A percentile compares a stretch with the other conserved stretches of the same genome.
Evolutionary conservation across 176 grass and related monocot genomes (phyloP).

Genomic region (Stipa capillata): DNA sequence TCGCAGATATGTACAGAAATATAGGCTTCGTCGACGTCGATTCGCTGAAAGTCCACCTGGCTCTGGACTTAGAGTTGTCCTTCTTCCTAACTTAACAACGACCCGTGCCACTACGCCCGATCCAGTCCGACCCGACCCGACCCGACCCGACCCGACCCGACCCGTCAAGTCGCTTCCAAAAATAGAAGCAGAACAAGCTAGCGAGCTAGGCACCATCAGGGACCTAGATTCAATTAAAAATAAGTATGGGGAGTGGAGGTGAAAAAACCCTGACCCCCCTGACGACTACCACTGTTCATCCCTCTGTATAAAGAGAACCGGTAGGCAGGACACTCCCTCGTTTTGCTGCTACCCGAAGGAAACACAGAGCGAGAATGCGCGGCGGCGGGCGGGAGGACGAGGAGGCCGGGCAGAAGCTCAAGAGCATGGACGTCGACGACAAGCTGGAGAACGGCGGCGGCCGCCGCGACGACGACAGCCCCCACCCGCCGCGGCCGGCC

Average conservation of each 20-base stretch:
- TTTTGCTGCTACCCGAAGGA: not conserved
- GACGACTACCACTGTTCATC: no score
- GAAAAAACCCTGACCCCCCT: not conserved
- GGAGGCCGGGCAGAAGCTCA: constrained; percentile 39
- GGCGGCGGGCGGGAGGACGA: constrained; percentile 36
- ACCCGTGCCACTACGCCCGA: no score
- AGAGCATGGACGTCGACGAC: constrained; percentile 50
- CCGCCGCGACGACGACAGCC: constrained; percentile 12
- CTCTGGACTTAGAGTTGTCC: constrained; percentile 4
- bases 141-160: no score
- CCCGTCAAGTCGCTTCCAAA: not conserved
- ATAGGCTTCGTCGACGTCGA: no score
- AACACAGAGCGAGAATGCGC: constrained; percentile 11
- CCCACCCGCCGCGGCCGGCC: constrained; percentile 5
- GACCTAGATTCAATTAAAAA: not conserved
- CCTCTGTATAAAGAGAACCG: no score
- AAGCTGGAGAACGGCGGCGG: constrained; percentile 53
- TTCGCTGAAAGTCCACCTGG: no score
- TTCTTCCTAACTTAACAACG: not conserved
- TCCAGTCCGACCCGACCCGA: no score
- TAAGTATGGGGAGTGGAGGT: fast-evolving
- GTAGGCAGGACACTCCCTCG: no score
- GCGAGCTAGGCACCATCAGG: no score
- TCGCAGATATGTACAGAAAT: no score
- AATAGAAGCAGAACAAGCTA: fast-evolving